These are phyloP conservation scores for Selenicereus undatus DNA, from an alignment of 148 eudicot genomes.

Conservation along the genomic window DNA sequence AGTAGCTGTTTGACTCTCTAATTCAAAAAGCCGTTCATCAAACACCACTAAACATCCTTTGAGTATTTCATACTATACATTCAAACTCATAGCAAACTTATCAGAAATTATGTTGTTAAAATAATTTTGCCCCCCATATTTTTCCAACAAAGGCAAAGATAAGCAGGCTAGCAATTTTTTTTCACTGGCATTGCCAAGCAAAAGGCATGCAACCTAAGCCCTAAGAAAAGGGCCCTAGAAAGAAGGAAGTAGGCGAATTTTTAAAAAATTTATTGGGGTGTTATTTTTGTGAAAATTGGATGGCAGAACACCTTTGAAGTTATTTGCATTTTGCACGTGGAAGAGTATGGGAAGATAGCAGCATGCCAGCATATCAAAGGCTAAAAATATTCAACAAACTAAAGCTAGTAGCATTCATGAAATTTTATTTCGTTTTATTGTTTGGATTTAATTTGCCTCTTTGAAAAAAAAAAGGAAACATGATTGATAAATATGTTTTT, in stretches of 20 bases:
- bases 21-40: too few relatives aligned
- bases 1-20: too few relatives aligned
- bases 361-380: not conserved
- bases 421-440: not conserved
- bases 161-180: not conserved
- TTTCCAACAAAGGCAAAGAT: not conserved
- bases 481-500: too few relatives aligned
- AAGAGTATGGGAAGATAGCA: not conserved
- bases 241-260: not conserved
- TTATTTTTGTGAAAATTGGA: not conserved
- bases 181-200: not conserved
- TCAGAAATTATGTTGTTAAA: too few relatives aligned
- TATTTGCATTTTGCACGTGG: not conserved
- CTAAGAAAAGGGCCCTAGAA: not conserved
- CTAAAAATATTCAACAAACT: not conserved
- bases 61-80: not conserved
- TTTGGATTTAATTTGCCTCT: not conserved
- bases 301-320: not conserved
- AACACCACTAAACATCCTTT: too few relatives aligned
- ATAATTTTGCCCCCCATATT: not conserved
- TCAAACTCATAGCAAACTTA: too few relatives aligned
- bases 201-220: constrained; percentile 10
- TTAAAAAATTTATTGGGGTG: not conserved
- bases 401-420: not conserved
- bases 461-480: too few relatives aligned